These are phyloP conservation scores for Hirsutella thompsonii DNA, from an alignment of 2,329 filamentous ascomycete species.

Conservation along the genomic window DNA sequence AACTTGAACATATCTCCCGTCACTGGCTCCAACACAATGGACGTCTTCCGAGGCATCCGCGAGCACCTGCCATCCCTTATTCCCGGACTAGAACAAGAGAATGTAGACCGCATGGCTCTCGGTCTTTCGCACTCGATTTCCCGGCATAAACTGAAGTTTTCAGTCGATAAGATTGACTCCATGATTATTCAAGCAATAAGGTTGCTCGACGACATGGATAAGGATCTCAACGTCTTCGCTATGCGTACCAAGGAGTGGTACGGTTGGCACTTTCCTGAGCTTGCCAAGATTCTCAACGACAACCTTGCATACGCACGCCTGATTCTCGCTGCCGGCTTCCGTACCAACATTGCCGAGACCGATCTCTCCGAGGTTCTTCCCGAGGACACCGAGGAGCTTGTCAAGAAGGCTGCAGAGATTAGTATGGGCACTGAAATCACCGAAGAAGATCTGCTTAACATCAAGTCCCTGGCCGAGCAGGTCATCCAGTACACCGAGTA, in stretches of 20 bases:
- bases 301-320: conserved; percentile 89
- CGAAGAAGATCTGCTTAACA: conserved; percentile 83
- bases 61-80: conserved; percentile 83
- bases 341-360: conserved; percentile 60
- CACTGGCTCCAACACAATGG: conserved; percentile 47
- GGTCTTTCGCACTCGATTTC: conserved; percentile 96
- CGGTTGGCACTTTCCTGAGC: conserved; percentile 98
- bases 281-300: conserved; percentile 94
- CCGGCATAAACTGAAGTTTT: conserved; percentile 97
- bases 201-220: conserved; percentile 90
- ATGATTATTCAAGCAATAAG: conserved; percentile 98
- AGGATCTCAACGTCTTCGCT: conserved; percentile 96
- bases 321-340: conserved; percentile 80
- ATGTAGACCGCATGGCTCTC: conserved; percentile 86
- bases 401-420: conserved; percentile 91
- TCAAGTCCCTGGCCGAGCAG: conserved; percentile 81
- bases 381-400: conserved; percentile 82
- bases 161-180: conserved; percentile 94
- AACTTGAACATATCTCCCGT: conserved; percentile 75
- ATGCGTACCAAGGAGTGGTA: conserved; percentile 99
- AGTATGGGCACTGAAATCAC: conserved; percentile 98
- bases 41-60: conserved; percentile 90
- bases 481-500: conserved; percentile 88
- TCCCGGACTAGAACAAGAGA: conserved; percentile 71
- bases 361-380: conserved; percentile 86